phyloP scores from a whole-genome alignment of 768 basidiomycete genomes.

The Termitomyces titanicus region DNA sequence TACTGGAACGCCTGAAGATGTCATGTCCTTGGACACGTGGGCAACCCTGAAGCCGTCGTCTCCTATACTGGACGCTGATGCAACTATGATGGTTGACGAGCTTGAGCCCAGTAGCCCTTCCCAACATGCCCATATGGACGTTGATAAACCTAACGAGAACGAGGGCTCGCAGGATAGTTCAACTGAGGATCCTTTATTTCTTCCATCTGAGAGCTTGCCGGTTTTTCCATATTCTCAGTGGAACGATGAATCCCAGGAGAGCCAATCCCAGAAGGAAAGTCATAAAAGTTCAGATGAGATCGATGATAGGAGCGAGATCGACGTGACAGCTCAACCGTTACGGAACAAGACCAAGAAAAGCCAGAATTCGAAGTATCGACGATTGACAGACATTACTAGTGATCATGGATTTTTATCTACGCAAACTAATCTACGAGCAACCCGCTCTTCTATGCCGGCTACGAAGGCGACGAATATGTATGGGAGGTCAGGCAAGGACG shows the following conservation, averaged over 20 bases:
- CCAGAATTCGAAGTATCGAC: conserved; percentile 32
- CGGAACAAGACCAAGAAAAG: conserved; percentile 11
- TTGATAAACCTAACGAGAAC: background rate
- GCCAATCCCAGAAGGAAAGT: too few species aligned
- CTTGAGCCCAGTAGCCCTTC: conserved; percentile 21
- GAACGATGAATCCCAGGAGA: conserved; percentile 18
- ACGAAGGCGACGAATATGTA: conserved; percentile 34
- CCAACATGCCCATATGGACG: background rate
- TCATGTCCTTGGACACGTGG: conserved; percentile 19
- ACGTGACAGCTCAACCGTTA: conserved; percentile 23
- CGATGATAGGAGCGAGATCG: conserved; percentile 38
- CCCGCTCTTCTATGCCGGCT: conserved; percentile 19
- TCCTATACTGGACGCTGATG: conserved; percentile 17
- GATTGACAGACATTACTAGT: conserved; percentile 53
- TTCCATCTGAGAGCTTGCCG: conserved; percentile 48
- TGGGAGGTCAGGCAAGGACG: conserved; percentile 30
- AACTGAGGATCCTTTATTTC: conserved; percentile 38
- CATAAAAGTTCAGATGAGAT: conserved; percentile 10
- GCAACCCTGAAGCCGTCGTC: conserved; percentile 19
- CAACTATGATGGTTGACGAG: conserved; percentile 23
- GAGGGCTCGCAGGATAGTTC: conserved; percentile 3
- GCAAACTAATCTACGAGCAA: conserved; percentile 28
- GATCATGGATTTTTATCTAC: conserved; percentile 29
- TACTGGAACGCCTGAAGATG: conserved; percentile 11
- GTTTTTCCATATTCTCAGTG: conserved; percentile 54